phyloP scores from a whole-genome alignment of 768 basidiomycete species.

The Psilocybe sp. region DNA sequence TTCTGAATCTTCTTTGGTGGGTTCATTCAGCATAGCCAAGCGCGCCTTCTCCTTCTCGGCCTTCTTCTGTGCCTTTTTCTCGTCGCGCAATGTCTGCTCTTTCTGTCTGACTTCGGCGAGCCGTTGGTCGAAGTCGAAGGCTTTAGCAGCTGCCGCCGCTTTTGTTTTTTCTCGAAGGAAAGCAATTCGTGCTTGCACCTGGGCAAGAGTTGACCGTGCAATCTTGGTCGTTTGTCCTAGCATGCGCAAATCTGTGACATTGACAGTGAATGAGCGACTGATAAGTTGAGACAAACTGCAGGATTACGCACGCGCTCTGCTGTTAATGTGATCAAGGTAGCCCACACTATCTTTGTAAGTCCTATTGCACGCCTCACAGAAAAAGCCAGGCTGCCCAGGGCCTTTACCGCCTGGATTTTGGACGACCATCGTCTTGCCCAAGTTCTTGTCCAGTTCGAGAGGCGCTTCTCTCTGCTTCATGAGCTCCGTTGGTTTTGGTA shows the following conservation, averaged over 20 bases:
- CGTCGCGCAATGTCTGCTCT: conserved; percentile 62
- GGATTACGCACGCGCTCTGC: conserved; percentile 75
- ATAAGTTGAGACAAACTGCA: not conserved
- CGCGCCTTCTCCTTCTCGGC: conserved; percentile 73
- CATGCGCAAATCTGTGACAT: conserved; percentile 73
- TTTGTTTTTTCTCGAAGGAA: conserved; percentile 84
- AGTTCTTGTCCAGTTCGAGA: conserved; percentile 91
- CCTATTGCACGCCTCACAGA: conserved; percentile 86
- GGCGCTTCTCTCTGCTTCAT: conserved; percentile 86
- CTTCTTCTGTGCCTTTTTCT: conserved; percentile 79
- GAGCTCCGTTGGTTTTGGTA: conserved; percentile 91
- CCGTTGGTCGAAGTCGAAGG: conserved; percentile 93
- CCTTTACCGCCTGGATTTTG: conserved; percentile 79
- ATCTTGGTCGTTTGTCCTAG: conserved; percentile 96
- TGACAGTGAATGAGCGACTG: conserved; percentile 4
- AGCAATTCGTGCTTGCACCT: conserved; percentile 91
- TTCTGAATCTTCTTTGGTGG: conserved; percentile 52
- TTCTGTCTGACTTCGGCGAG: conserved; percentile 77
- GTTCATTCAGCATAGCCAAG: conserved; percentile 55
- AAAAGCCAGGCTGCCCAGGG: conserved; percentile 90
- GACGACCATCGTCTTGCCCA: conserved; percentile 93
- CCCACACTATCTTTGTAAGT: conserved; percentile 93
- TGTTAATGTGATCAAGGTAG: conserved; percentile 95
- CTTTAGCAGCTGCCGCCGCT: conserved; percentile 77
- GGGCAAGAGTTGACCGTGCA: conserved; percentile 84